phyloP scores from a whole-genome alignment of 768 basidiomycete genomes.

The Boletus tomentosulus region DNA sequence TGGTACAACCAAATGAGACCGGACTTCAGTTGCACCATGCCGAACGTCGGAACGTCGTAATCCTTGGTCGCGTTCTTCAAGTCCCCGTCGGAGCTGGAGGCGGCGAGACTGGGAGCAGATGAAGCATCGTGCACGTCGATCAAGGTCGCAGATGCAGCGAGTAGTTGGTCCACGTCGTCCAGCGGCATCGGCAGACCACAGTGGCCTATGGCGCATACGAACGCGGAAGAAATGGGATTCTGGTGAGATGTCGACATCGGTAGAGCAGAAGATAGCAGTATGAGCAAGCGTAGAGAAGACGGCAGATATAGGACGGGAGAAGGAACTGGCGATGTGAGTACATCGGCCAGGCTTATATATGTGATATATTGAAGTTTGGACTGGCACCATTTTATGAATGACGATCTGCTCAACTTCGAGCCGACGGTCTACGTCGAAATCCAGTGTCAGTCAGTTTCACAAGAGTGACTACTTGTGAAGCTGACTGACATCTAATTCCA shows the following conservation, averaged over 20 bases:
- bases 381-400: not conserved
- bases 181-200: not conserved
- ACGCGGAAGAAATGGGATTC: not conserved
- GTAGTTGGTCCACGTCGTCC: not conserved
- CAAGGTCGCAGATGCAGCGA: not conserved
- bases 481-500: not conserved
- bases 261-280: not conserved
- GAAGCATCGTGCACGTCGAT: not conserved
- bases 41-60: not conserved
- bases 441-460: not conserved
- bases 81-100: not conserved
- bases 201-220: not conserved
- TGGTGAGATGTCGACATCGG: conserved; percentile 2
- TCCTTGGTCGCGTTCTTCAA: not conserved
- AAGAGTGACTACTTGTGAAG: not conserved
- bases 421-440: not conserved
- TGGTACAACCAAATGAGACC: conserved; percentile 6
- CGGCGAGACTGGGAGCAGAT: not conserved
- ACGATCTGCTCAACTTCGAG: not conserved
- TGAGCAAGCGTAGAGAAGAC: not conserved
- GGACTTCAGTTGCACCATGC: conserved; percentile 1
- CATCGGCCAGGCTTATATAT: conserved; percentile 4
- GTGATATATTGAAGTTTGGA: not conserved
- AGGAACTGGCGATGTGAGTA: not conserved
- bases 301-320: not conserved